These are phyloP conservation scores for Alternaria gaisen DNA, from an alignment of 2,329 filamentous ascomycete species.

Conservation along the genomic window DNA sequence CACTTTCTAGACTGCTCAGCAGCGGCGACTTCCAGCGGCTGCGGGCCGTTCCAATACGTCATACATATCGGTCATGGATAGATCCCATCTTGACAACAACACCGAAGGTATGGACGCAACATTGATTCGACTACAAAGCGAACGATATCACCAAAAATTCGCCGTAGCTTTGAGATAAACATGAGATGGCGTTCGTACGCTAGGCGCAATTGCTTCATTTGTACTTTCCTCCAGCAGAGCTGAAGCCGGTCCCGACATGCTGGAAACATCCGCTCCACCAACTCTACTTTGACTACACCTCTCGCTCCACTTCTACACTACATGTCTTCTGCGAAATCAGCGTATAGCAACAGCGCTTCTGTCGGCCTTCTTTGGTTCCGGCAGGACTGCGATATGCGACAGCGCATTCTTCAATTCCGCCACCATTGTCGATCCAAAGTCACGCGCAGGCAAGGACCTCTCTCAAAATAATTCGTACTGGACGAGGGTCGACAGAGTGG, in stretches of 20 bases:
- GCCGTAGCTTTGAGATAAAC: background rate
- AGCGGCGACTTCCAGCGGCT: background rate
- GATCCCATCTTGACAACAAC: background rate
- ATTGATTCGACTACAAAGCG: too few relatives aligned
- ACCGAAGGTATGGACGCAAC: background rate
- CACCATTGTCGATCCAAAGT: constrained; percentile 14
- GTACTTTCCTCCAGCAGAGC: constrained; percentile 22
- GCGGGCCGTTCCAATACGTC: background rate
- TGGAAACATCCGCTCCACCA: constrained; percentile 18
- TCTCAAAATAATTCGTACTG: constrained; percentile 10
- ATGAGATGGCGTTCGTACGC: constrained; percentile 11
- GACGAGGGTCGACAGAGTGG: constrained; percentile 11
- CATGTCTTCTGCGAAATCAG: background rate
- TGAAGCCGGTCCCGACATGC: constrained; percentile 22
- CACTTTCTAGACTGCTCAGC: background rate
- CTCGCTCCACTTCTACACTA: background rate
- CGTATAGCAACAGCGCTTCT: background rate
- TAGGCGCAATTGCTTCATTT: constrained; percentile 17
- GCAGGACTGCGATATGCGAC: constrained; percentile 10
- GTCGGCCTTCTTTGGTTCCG: background rate
- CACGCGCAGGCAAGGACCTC: constrained; percentile 15
- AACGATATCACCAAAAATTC: constrained; percentile 11
- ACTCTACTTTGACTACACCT: constrained; percentile 21
- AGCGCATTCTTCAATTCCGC: constrained; percentile 11
- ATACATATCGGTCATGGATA: background rate